phyloP scores from a whole-genome alignment of 495 filamentous ascomycete species.

The Trichoderma asperelloides region DNA sequence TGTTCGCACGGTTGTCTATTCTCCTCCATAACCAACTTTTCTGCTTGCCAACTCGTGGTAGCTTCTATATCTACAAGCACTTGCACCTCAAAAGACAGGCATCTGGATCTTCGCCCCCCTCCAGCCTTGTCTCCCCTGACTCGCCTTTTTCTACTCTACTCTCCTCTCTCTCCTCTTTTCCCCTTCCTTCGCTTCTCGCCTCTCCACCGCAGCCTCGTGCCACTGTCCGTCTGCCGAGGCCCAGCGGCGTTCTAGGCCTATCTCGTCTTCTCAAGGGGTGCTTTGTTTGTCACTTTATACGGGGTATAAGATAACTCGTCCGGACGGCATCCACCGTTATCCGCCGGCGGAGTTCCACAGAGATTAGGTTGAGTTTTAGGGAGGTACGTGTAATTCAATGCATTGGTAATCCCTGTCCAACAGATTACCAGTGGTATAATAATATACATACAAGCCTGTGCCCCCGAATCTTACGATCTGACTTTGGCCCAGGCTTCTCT shows the following conservation, averaged over 20 bases:
- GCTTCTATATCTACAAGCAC: not conserved
- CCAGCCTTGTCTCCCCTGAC: slow-evolving; percentile 7
- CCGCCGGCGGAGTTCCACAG: slow-evolving; percentile 3
- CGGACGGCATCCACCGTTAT: not conserved
- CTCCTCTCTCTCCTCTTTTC: not conserved
- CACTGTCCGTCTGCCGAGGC: not conserved
- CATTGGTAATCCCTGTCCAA: not conserved
- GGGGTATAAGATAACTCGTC: not conserved
- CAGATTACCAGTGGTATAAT: not conserved
- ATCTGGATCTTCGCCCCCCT: not conserved
- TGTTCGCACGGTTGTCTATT: not conserved
- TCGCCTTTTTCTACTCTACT: not conserved
- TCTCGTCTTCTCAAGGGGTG: not conserved
- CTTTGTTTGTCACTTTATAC: not conserved
- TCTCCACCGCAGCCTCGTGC: not conserved
- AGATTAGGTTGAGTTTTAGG: slow-evolving; percentile 1
- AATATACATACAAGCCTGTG: not conserved
- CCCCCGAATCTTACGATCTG: not conserved
- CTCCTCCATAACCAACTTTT: not conserved
- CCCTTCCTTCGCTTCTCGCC: not conserved
- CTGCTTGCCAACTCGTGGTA: too few species aligned
- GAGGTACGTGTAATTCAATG: not conserved
- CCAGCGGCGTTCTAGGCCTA: not conserved
- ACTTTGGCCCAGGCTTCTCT: not conserved
- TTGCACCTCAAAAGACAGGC: not conserved